phyloP scores from a whole-genome alignment of 202 grass and related monocot genomes.

The Alloteropsis angusta region DNA sequence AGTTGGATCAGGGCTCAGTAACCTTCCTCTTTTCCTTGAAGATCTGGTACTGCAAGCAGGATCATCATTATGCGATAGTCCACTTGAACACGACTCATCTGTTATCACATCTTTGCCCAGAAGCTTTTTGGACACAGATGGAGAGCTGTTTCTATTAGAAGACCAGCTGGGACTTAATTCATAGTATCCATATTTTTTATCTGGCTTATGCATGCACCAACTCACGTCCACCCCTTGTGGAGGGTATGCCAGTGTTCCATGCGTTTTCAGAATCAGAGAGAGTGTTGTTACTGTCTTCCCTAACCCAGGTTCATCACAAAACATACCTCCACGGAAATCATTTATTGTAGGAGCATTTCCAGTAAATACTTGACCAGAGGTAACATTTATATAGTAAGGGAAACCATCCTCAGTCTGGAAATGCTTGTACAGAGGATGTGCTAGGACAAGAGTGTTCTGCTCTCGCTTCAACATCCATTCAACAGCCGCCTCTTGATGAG shows the following conservation, averaged over 20 bases:
- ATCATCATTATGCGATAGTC: neutral
- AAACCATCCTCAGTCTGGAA: slow-evolving; percentile 73
- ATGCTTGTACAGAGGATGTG: slow-evolving; percentile 69
- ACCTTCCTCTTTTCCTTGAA: slow-evolving; percentile 44
- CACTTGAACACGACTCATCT: slow-evolving; percentile 33
- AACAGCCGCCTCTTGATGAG: slow-evolving; percentile 85
- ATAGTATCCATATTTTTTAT: slow-evolving; percentile 86
- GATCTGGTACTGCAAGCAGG: slow-evolving; percentile 39
- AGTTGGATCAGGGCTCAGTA: slow-evolving; percentile 29
- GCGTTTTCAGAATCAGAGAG: slow-evolving; percentile 93
- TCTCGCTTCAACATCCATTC: slow-evolving; percentile 90
- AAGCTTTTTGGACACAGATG: slow-evolving; percentile 30
- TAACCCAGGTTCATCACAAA: slow-evolving; percentile 98
- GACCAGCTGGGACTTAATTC: slow-evolving; percentile 44
- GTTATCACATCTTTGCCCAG: slow-evolving; percentile 11
- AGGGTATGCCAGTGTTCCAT: slow-evolving; percentile 61
- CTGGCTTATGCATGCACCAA: slow-evolving; percentile 71
- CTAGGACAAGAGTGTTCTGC: slow-evolving; percentile 30
- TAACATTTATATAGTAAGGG: slow-evolving; percentile 68
- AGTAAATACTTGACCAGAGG: slow-evolving; percentile 59
- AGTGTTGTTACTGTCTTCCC: slow-evolving; percentile 89
- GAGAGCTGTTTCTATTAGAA: slow-evolving; percentile 25
- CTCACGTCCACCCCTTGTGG: slow-evolving; percentile 58
- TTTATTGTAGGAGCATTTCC: slow-evolving; percentile 46
- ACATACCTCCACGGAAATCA: slow-evolving; percentile 88